Evolutionary conservation across 2,329 filamentous ascomycete genomes (phyloP), one percentile per base, ranked within the genome.

Genomic region (Aspergillus ibericus): DNA sequence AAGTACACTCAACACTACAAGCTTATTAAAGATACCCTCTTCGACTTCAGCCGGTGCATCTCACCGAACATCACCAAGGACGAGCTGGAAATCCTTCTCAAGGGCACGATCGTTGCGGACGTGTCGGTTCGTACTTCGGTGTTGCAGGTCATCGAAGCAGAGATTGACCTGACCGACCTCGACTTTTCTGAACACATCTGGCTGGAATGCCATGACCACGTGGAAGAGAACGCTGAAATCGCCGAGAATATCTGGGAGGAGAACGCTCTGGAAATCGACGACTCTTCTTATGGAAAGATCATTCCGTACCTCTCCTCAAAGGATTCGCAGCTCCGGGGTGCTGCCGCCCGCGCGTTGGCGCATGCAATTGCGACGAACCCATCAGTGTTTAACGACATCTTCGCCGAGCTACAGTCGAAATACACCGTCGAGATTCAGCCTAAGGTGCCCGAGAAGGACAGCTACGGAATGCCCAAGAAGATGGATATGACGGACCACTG

Each of bases 171-270:
- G 80, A 93, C 89, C 57, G 93, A 97, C 53, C 81, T 93, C 34
- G 84, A 88, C 29, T 95, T 92, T 69, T 95, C 90, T 3, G 89
- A 95, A 61, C 91, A 98, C 72, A 89, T 99, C 20, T 99, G 92
- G 92, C 82, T 99, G 42, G 91, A 91, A 44, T 93, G 88, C 69
- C 93, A 99, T 68, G 95, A 99, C 64, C 91, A 96, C 66, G 86
- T 92, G 18, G 86, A 89, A 44, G 93, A 98, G 72, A 98, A 98
- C 68, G 84, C 83, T 8, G 91, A 92, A 47, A 81, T 96, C 54
- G 93, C 90, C 6, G 84, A 83, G 53, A 90, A 93, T 12, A 96
- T 99, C 35, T 99, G 95, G 95, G 92, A 96, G 69, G 95, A 97
- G 70, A 96, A 93, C 71, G 89, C 86, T 7, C 89, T 98, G 60